Evolutionary conservation across 768 basidiomycete genomes (phyloP), one percentile per base, ranked within the genome.

Genomic region (Hypholoma fasciculare): DNA sequence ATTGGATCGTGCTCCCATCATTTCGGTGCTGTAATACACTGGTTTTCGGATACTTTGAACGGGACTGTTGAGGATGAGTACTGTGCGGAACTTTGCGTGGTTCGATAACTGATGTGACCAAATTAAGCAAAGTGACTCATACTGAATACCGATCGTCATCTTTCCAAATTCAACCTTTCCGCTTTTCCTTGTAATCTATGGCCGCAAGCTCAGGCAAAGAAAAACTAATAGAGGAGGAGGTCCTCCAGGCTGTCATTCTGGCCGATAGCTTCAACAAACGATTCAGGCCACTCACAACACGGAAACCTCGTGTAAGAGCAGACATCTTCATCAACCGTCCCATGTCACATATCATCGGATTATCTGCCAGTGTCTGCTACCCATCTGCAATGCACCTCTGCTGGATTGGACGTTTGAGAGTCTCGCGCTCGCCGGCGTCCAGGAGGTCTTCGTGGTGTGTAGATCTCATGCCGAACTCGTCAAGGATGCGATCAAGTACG

Each of bases 321-420:
- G 42, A 56, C 49, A 44, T 39, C 47, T 38, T 66, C 49, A 27
- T 54, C 53, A 50, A 53, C 58, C 49, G 59, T 46, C 2, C 61
- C 65, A 34, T 44, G 54, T 56, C 42, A 65, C 58, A 57, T 64
- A 64, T 59, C 27, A 30, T 30, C 30, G 30, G 30, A 44, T 48
- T 17, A 17, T 42, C 48, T 12, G 42, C 40, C 42, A 96, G 93
- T 96, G 93, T 72, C 81, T 98, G 11, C 79, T 98, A 20, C 97
- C 96, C 1, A 84, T 98, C 63, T 95, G 95, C 75, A 98, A 98
- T 72, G 90, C 91, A 0, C 90, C 95, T 4, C 75, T 99, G 30
- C 80, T 99, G 36, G 92, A 94, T 65, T 98, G 96, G 95, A 98
- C 97, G 3, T 88, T 98, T 59, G 97, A 99, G 70, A 90, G 90